These are phyloP conservation scores for Staphylotrichum longicolle DNA, from an alignment of 495 filamentous ascomycete species.

Conservation along the genomic window DNA sequence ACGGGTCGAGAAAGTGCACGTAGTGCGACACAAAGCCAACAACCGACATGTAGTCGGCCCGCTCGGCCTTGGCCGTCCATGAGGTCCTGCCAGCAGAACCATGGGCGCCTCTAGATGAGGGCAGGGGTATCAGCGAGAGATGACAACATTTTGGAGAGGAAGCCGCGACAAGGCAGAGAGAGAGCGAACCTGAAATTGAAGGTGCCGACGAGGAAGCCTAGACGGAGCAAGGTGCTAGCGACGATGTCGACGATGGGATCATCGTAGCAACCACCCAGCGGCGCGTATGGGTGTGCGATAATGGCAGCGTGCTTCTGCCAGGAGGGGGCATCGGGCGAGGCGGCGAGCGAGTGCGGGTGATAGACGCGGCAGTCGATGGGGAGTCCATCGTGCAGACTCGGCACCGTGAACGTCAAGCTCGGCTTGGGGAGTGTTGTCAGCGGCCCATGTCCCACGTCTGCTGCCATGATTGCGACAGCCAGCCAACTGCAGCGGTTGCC, in stretches of 20 bases:
- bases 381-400: conserved; percentile 75
- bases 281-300: conserved; percentile 87
- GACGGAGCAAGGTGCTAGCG: conserved; percentile 58
- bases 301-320: conserved; percentile 64
- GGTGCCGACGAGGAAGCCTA: conserved; percentile 74
- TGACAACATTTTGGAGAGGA: neutral
- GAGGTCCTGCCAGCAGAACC: conserved; percentile 71
- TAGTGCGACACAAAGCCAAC: conserved; percentile 75
- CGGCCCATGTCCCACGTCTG: neutral
- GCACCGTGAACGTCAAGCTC: conserved; percentile 70
- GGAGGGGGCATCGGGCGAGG: conserved; percentile 27
- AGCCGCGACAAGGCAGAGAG: neutral
- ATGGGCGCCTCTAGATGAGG: conserved; percentile 67
- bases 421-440: conserved; percentile 50
- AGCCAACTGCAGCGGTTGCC: no score
- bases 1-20: conserved; percentile 49
- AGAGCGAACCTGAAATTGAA: conserved; percentile 83
- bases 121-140: conserved; percentile 7
- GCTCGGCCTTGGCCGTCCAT: conserved; percentile 80
- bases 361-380: conserved; percentile 79
- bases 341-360: conserved; percentile 53
- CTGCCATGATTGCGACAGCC: neutral
- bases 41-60: conserved; percentile 76
- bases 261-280: conserved; percentile 81
- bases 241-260: conserved; percentile 70